These are phyloP conservation scores for Adenanthera pavonina DNA, from an alignment of 306 rosid species.

Conservation along the genomic window DNA sequence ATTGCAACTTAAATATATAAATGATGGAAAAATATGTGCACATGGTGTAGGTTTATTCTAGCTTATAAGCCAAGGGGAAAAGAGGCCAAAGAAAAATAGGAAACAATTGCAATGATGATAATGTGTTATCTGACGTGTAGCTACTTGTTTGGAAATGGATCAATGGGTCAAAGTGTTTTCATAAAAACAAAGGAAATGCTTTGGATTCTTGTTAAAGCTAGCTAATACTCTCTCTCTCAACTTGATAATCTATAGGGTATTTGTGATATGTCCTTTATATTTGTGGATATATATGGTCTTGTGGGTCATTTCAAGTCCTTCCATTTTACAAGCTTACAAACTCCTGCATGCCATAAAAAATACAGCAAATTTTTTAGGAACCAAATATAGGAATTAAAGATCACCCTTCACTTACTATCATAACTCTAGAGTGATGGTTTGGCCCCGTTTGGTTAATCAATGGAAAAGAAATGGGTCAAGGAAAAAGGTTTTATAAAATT, in stretches of 20 bases:
- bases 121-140: constrained; percentile 47
- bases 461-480: too few relatives aligned
- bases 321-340: constrained; percentile 49
- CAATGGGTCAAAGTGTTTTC: constrained; percentile 52
- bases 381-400: neutral
- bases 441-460: too few relatives aligned
- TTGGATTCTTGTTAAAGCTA: constrained; percentile 66
- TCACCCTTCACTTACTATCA: neutral
- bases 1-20: too few relatives aligned
- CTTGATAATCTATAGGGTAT: constrained; percentile 7
- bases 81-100: constrained; percentile 32
- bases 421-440: constrained; percentile 26
- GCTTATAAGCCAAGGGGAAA: constrained; percentile 48
- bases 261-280: constrained; percentile 8
- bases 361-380: constrained; percentile 19
- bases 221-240: constrained; percentile 29
- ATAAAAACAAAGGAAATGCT: constrained; percentile 53
- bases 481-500: too few relatives aligned
- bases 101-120: constrained; percentile 36
- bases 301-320: constrained; percentile 58
- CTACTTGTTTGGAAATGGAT: constrained; percentile 48
- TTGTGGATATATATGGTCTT: constrained; percentile 19
- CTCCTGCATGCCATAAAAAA: constrained; percentile 26
- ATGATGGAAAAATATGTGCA: too few relatives aligned
- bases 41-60: neutral